Evolutionary conservation across 2,329 filamentous ascomycete species (phyloP).

Genomic region (Clathrospora elynae): DNA sequence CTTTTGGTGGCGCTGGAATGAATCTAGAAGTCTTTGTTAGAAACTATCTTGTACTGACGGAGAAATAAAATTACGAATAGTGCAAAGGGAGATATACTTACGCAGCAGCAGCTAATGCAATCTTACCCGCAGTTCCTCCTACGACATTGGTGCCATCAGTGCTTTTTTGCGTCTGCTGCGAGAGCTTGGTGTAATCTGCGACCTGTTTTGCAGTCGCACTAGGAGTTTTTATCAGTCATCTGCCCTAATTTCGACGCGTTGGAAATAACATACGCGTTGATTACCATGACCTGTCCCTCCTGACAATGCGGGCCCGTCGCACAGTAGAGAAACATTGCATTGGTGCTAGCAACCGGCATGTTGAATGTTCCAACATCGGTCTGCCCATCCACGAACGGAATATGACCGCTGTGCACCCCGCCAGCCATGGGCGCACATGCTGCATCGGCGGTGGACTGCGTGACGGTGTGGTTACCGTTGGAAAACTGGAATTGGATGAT

Average conservation of each 20-base stretch:
- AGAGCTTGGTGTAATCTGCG: slow-evolving; percentile 34
- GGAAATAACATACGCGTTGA: no score
- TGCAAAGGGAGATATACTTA: slow-evolving; percentile 21
- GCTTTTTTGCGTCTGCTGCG: slow-evolving; percentile 29
- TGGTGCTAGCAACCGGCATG: slow-evolving; percentile 35
- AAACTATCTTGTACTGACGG: no score
- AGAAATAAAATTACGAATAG: no score
- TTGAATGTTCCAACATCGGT: slow-evolving; percentile 41
- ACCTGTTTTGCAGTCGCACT: slow-evolving; percentile 30
- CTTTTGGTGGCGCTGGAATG: no score
- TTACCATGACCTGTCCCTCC: slow-evolving; percentile 36
- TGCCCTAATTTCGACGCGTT: no score
- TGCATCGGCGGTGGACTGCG: slow-evolving; percentile 31
- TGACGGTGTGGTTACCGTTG: slow-evolving; percentile 43
- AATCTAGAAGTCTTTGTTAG: no score
- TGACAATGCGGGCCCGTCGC: slow-evolving; percentile 42
- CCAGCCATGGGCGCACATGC: slow-evolving; percentile 36
- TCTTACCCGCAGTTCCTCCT: slow-evolving; percentile 29
- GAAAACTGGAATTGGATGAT: slow-evolving; percentile 41
- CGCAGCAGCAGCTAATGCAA: slow-evolving; percentile 34
- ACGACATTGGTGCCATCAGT: slow-evolving; percentile 28
- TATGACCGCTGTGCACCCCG: slow-evolving; percentile 39
- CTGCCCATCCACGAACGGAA: slow-evolving; percentile 38
- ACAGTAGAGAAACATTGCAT: slow-evolving; percentile 42
- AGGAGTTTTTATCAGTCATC: no score